A percentile compares a stretch with the other conserved stretches of the same genome.
These are phyloP conservation scores for Rhododendron williamsianum DNA, from an alignment of 148 eudicot genomes.

Conservation along the genomic window DNA sequence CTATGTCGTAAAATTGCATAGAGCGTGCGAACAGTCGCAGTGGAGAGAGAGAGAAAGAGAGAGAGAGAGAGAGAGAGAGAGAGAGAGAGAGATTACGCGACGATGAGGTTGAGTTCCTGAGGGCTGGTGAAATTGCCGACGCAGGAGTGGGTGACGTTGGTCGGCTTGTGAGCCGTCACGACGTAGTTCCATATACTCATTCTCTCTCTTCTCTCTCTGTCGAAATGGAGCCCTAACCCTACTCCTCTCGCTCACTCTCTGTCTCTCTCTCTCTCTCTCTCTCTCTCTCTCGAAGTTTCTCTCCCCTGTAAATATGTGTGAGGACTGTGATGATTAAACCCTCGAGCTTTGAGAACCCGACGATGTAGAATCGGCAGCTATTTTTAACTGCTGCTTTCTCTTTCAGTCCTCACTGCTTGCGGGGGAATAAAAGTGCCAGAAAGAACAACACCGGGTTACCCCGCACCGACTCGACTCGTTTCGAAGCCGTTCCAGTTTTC, in stretches of 20 bases:
- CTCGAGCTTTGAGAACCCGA: background rate
- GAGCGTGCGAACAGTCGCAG: background rate
- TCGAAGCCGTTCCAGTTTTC: no score
- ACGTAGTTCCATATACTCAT: slow-evolving; percentile 94
- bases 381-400: background rate
- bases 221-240: slow-evolving; percentile 3
- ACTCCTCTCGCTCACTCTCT: background rate
- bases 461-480: background rate
- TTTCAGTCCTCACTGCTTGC: background rate
- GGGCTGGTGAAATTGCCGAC: slow-evolving; percentile 94
- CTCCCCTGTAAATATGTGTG: background rate
- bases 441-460: background rate
- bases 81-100: slow-evolving; percentile 46
- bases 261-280: background rate
- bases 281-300: background rate
- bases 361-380: background rate
- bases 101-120: slow-evolving; percentile 82
- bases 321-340: background rate
- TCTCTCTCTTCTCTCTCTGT: slow-evolving; percentile 12
- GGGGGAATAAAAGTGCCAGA: background rate
- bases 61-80: no score
- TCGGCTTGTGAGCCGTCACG: slow-evolving; percentile 96
- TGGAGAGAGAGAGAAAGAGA: background rate
- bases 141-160: slow-evolving; percentile 91
- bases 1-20: no score